Base-by-base conservation (phyloP, 768 basidiomycete species). In the Suillus paluster region DNA sequence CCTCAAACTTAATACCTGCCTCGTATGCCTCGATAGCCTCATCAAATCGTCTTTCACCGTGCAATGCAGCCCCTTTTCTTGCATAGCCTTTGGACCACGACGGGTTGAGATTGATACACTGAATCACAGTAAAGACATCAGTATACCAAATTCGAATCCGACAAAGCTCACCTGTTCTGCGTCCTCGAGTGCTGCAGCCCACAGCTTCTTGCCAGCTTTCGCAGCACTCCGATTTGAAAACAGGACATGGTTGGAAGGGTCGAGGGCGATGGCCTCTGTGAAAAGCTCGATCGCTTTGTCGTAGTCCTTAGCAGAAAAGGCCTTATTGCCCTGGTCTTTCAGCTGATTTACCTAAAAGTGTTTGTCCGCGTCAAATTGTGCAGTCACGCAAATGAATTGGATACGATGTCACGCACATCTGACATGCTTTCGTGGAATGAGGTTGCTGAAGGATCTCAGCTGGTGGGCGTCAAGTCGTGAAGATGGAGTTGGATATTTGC, bases 321-420 rank as follows among this genome's bases (percentile, higher is more conserved):
- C 95, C 72, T 95, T 95, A 84, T 98, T 98, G 70, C 95, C 96
- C 71, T 87, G 87, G 71, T 94, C 92, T 81, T 98, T 98, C 66
- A 97, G 81, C 63, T 86, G 79, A 73, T 82, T 80, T 53, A 79
- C 81, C 84, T 84, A 63, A 6, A 23, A 25, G 15, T 25, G 21
- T 38, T 15, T 54, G 14, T 8, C 12, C 17, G n/a, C 11, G 38
- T 42, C 15, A 42, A 10, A n/a, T 49, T 27, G n/a, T 57, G 19
- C 55, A 27, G 39, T 39, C 66, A 79, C 80, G 45, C 52, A 52
- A n/a, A 62, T 55, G 8, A 57, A 34, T 33, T n/a, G 11, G 44
- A 38, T 6, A n/a, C 7, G 12, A 46, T 39, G 44, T 30, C 58
- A 76, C 77, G 52, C 64, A 80, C 77, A 61, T 78, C 76, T 58